These are phyloP conservation scores for Acmispon strigosus DNA, from an alignment of 306 rosid species.

Conservation along the genomic window DNA sequence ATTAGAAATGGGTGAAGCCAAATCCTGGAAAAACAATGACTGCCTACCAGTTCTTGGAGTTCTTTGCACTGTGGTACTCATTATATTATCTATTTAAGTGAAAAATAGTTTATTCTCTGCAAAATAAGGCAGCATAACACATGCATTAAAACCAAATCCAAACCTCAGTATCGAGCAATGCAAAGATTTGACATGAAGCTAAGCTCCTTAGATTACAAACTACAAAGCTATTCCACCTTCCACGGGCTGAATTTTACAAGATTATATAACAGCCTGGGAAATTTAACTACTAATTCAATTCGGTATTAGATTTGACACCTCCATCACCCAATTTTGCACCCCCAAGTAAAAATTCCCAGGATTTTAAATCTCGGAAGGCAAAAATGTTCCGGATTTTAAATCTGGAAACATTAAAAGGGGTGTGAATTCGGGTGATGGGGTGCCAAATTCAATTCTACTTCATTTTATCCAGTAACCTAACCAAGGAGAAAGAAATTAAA, in stretches of 20 bases:
- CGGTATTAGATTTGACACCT: too few species aligned
- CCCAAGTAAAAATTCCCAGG: too few species aligned
- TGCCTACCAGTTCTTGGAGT: slow-evolving; percentile 78
- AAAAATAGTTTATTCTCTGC: slow-evolving; percentile 21
- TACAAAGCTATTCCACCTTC: neutral
- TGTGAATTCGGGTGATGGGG: too few species aligned
- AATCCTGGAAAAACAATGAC: slow-evolving; percentile 85
- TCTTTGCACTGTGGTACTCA: slow-evolving; percentile 61
- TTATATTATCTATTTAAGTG: neutral
- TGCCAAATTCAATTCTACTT: neutral
- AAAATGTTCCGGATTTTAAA: too few species aligned
- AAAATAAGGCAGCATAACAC: slow-evolving; percentile 8
- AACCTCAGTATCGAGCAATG: neutral
- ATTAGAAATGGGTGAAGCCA: slow-evolving; percentile 84
- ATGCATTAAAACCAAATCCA: neutral
- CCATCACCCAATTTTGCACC: too few species aligned
- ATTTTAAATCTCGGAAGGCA: too few species aligned
- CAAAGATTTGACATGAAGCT: neutral
- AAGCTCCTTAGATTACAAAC: neutral
- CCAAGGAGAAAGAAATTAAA: neutral
- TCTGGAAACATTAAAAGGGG: too few species aligned
- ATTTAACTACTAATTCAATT: neutral
- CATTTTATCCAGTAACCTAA: neutral
- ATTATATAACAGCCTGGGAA: neutral
- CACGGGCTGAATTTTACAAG: neutral